A percentile compares a stretch with the other conserved stretches of the same genome.
Evolutionary conservation across 148 eudicot species (phyloP).

Genomic region (Amaranthus cruentus): DNA sequence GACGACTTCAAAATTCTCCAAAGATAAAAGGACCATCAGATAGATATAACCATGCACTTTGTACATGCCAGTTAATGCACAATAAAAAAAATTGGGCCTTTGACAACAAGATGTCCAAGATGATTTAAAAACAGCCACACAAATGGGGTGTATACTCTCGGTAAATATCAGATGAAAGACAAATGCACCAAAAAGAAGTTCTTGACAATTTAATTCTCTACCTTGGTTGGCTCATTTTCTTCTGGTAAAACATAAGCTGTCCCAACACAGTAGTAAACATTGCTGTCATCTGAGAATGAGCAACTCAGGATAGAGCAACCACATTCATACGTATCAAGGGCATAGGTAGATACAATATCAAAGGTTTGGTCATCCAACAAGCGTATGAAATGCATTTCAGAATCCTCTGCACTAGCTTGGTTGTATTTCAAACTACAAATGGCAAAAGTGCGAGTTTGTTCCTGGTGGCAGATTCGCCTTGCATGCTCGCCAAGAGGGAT

Average conservation of each 20-base stretch:
- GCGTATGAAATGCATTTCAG: constrained; percentile 88
- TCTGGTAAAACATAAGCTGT: constrained; percentile 94
- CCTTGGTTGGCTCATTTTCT: constrained; percentile 96
- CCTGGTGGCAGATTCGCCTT: constrained; percentile 95
- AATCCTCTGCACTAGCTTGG: constrained; percentile 69
- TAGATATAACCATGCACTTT: background rate
- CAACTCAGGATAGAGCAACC: constrained; percentile 95
- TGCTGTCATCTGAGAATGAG: constrained; percentile 88
- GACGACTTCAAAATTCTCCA: background rate
- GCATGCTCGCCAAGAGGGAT: constrained; percentile 96
- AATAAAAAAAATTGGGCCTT: background rate
- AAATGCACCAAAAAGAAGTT: background rate
- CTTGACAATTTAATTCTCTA: constrained; percentile 15
- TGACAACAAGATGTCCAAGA: background rate
- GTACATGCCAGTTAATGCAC: background rate
- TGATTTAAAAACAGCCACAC: background rate
- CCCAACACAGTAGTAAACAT: constrained; percentile 91
- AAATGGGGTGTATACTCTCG: background rate
- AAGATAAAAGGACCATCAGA: background rate
- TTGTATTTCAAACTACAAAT: constrained; percentile 77
- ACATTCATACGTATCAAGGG: constrained; percentile 84
- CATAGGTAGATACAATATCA: constrained; percentile 75
- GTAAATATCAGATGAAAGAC: background rate
- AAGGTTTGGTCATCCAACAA: constrained; percentile 92
- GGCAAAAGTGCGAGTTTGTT: constrained; percentile 87